Evolutionary conservation across 495 filamentous ascomycete genomes (phyloP), one percentile per base, ranked within the genome.

Genomic region (Viridothelium virens): DNA sequence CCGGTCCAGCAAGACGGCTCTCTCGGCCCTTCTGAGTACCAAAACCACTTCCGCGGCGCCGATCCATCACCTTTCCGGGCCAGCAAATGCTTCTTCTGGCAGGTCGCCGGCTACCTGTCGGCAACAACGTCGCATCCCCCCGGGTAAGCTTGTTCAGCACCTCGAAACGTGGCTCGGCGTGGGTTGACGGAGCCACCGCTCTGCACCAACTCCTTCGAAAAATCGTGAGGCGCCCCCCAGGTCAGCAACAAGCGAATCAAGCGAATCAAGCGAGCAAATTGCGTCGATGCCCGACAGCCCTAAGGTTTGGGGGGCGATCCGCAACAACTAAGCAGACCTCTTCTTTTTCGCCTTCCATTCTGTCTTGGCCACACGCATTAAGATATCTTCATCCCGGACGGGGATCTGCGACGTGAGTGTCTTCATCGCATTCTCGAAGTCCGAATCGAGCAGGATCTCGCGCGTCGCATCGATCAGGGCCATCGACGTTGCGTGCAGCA

Each of bases 381-480:
- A 82, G 44, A 96, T 74, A 73, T 99, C 94, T 75, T 95, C 90
- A 68, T 97, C 95, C 77, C 89, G 90, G 70, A 99, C 89, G 12
- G 95, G 95, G 46, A 99, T 87, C 89, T 91, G 97, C 65, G 89
- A 91, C 47, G 94, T 99, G 67, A 99, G 83, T 36, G 94, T 89
- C 77, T 97, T 97, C 94, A 99, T 99, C 14, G 88, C 87, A 71
- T 96, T 95, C 76, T 99, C 94, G 72, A 99, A 99, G 71, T 97
- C 94, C 4, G 89, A 90, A 69, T 96, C 92, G 1, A 99, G 83
- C 25, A 98, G 80, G 63, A 96, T 92, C 46, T 96, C 90, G 36
- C 91, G 85, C 74, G 92, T 91, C 48, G 91, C 92, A 71, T 96
- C 91, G 53, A 99, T 93, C 10, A 99, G 82, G 9, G 94, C 94